Evolutionary conservation across 768 basidiomycete genomes (phyloP), one percentile per base, ranked within the genome.

Genomic region (Dentipellis sp.): DNA sequence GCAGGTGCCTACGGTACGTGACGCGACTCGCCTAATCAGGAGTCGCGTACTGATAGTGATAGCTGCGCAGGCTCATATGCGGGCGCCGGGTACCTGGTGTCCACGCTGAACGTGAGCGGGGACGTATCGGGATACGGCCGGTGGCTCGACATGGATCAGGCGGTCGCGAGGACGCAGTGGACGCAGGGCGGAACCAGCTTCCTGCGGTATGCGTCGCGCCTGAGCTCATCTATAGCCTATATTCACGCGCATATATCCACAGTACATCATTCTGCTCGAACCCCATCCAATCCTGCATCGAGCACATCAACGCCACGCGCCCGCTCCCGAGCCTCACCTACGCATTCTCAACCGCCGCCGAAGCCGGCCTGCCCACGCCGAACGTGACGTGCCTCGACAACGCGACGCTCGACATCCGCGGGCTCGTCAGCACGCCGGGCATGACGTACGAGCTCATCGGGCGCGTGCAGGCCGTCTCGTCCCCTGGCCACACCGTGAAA

Each of bases 401-500:
- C 11, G 70, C 71, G 16, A 84, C 85, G 2, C 72, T 89, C 5
- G 71, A 71, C 37, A 71, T 88, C 42, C 72, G 76, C 22, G 82
- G 84, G 1, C 68, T 71, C 22, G 78, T 78, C 8, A 57, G 59
- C 17, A 67, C 64, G 22, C 78, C 80, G 0, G 82, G 87, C n/a
- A 88, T 88, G 87, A 63, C 76, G 3, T 90, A 84, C 64, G 86
- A 88, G 61, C 65, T 90, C 16, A 68, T 88, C 39, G 80, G 72
- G 14, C 77, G 74, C 49, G 77, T 78, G 0, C 65, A 68, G 35
- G 65, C 71, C 19, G 67, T 72, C 22, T 22, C 53, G 3, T 3
- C 29, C 29, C 6, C 29, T 3, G 29, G 29, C 3, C 3, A 29
- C 29, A 38, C 38, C 11, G 66, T 73, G 7, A 39, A 53, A 9